Evolutionary conservation across 495 filamentous ascomycete genomes (phyloP), one percentile per base, ranked within the genome.

Genomic region (Penicillium tannophilum): DNA sequence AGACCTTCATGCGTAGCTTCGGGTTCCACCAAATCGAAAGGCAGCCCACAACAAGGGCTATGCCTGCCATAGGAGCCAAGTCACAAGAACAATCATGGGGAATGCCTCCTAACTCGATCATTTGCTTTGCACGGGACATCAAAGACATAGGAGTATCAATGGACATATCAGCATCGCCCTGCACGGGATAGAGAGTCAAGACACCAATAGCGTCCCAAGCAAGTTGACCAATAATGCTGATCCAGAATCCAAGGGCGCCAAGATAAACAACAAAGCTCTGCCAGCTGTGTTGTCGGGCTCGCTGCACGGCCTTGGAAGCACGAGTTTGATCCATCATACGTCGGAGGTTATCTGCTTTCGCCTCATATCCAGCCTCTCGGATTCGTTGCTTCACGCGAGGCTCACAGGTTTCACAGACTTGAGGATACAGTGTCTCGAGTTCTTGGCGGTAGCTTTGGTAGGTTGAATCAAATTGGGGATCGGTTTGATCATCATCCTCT

Each of bases 1-100:
- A 79, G n/a, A 85, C 73, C 63, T 85, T 85, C 60, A 88, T 73
- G 58, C 81, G 79, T 64, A 91, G 78, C 54, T 81, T 82, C 7
- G 89, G 89, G 60, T 92, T 93, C 88, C 90, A 96, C 84, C 88
- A 92, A 12, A 86, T 68, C 2, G 87, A 82, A 6, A 83, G 61
- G 26, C 88, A 59, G 24, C 82, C 84, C 3, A 82, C 70, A 20
- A 80, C 58, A 26, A 88, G 73, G 16, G 80, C 73, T 74, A 68
- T 59, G 35, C 64, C 79, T 59, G 72, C 85, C 55, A 55, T 76
- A 42, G 75, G 65, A 56, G 70, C 66, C 61, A 75, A 24, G 59
- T 74, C 67, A 33, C 58, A 49, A 55, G 67, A 60, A 65, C 70
- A 74, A 41, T 64, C 53, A 28, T 60, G 63, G 26, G 66, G 65